phyloP scores from a whole-genome alignment of 345 rosid species.

The Aquilaria sinensis region DNA sequence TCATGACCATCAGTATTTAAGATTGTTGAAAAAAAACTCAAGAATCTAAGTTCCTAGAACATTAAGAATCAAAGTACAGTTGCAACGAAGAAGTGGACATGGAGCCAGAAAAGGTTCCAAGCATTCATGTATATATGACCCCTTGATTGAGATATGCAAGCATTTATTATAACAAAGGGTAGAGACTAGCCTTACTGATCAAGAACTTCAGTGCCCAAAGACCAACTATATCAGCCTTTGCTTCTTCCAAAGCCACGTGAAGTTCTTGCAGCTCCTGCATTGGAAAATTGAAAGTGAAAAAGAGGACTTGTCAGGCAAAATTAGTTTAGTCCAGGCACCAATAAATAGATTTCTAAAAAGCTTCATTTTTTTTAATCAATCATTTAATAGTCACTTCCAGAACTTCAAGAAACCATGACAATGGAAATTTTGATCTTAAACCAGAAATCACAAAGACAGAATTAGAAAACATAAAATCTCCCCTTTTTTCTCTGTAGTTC shows the following conservation, averaged over 20 bases:
- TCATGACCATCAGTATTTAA: background rate
- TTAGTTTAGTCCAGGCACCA: background rate
- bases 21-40: too few relatives aligned
- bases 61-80: background rate
- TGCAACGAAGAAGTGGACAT: background rate
- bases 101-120: background rate
- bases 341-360: background rate
- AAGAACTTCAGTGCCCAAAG: conserved; percentile 92
- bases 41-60: background rate
- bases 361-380: background rate
- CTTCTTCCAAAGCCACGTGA: conserved; percentile 92
- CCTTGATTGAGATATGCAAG: background rate
- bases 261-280: conserved; percentile 87
- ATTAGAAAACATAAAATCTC: background rate
- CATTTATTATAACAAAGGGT: conserved; percentile 1
- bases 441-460: background rate
- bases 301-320: background rate
- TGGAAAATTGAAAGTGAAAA: conserved; percentile 6
- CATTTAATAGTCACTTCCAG: background rate
- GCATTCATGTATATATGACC: background rate
- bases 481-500: too few relatives aligned
- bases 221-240: conserved; percentile 96
- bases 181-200: conserved; percentile 48
- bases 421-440: background rate
- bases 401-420: background rate